phyloP scores from a whole-genome alignment of 2,329 filamentous ascomycete species.

The Cercospora sp. region DNA sequence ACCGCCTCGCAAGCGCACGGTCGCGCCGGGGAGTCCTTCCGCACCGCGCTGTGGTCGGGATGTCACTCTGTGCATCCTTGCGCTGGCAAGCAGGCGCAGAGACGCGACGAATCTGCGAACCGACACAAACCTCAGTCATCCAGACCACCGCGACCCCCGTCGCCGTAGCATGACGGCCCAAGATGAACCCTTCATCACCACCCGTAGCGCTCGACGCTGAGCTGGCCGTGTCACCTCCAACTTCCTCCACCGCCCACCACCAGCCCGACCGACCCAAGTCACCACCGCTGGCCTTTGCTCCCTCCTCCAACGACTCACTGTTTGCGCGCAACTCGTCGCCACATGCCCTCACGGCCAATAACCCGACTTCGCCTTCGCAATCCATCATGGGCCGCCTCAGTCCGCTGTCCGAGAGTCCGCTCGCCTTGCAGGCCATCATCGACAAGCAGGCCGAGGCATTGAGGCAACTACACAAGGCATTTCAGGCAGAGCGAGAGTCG shows the following conservation, averaged over 20 bases:
- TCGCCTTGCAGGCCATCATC: constrained; percentile 37
- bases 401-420: constrained; percentile 21
- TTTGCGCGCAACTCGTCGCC: constrained; percentile 26
- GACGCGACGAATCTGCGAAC: background rate
- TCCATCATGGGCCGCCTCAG: constrained; percentile 30
- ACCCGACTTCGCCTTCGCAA: constrained; percentile 19
- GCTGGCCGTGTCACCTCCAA: constrained; percentile 2
- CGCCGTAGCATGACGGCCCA: constrained; percentile 4
- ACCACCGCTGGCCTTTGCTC: constrained; percentile 40
- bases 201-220: constrained; percentile 4
- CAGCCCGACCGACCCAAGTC: constrained; percentile 32
- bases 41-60: background rate
- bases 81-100: background rate
- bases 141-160: background rate
- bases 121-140: background rate
- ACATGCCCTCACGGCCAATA: constrained; percentile 11
- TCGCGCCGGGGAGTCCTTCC: background rate
- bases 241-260: constrained; percentile 8
- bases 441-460: constrained; percentile 40
- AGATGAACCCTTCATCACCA: constrained; percentile 10
- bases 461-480: constrained; percentile 37
- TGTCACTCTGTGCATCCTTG: background rate
- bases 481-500: constrained; percentile 38
- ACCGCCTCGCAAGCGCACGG: background rate
- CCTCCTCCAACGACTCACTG: constrained; percentile 40